These are phyloP conservation scores for Trichoderma endophyticum DNA, from an alignment of 2,329 filamentous ascomycete genomes.

Conservation along the genomic window DNA sequence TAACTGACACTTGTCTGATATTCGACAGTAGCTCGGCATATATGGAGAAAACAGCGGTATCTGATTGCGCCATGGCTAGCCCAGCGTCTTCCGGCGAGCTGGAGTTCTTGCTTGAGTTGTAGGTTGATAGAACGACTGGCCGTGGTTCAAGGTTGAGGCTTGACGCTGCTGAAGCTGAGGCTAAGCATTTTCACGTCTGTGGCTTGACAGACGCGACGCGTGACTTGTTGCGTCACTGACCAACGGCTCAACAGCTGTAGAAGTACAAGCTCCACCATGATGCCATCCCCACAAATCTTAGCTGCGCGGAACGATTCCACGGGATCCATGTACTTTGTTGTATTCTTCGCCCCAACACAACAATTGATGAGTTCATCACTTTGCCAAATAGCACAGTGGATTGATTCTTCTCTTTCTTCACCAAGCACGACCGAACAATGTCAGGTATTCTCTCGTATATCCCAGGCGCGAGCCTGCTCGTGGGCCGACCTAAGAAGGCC, in stretches of 20 bases:
- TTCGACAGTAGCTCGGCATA: conserved; percentile 65
- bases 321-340: not conserved
- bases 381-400: not conserved
- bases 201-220: conserved; percentile 9
- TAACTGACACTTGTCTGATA: conserved; percentile 61
- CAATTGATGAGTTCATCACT: not conserved
- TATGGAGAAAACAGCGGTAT: conserved; percentile 35
- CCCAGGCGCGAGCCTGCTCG: conserved; percentile 29
- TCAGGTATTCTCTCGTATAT: conserved; percentile 35
- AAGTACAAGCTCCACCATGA: conserved; percentile 5
- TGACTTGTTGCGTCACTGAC: conserved; percentile 15
- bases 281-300: conserved; percentile 5
- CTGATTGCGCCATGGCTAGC: conserved; percentile 21
- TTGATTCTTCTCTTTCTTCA: not conserved
- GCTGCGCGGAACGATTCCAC: not conserved
- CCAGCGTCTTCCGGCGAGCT: not conserved
- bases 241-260: not conserved
- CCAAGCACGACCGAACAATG: conserved; percentile 25
- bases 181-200: not conserved
- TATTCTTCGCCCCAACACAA: conserved; percentile 9
- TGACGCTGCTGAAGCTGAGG: not conserved
- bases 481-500: conserved; percentile 30
- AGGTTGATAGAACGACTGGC: not conserved
- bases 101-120: not conserved
- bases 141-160: not conserved